Conservation (phyloP, 2,329 filamentous ascomycete species). For the Podosphaera aphanis region DNA sequence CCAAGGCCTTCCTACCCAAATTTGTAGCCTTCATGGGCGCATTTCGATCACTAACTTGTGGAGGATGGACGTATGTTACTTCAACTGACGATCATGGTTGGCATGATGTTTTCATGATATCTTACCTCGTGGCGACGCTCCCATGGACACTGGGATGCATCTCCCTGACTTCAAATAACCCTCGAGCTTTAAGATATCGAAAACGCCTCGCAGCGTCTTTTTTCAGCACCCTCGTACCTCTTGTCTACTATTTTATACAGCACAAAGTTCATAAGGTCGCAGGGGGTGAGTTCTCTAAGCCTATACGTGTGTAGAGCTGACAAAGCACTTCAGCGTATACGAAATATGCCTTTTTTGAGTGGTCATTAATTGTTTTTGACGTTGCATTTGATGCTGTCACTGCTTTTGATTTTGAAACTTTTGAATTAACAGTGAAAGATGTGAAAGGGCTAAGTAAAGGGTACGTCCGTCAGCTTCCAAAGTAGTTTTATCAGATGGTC, state of each 20-base stretch:
- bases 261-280: constrained; percentile 90
- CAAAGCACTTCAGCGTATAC: constrained; percentile 51
- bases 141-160: constrained; percentile 90
- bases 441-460: constrained; percentile 79
- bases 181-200: constrained; percentile 62
- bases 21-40: constrained; percentile 59
- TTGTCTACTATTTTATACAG: constrained; percentile 95
- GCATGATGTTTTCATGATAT: constrained; percentile 99
- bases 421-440: constrained; percentile 75
- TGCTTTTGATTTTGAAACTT: constrained; percentile 67
- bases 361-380: constrained; percentile 82
- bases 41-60: constrained; percentile 78
- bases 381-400: constrained; percentile 93
- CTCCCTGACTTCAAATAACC: constrained; percentile 59
- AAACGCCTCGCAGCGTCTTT: constrained; percentile 67
- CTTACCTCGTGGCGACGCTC: constrained; percentile 78
- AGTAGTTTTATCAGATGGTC: constrained; percentile 33
- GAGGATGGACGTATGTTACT: constrained; percentile 95
- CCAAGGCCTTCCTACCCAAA: constrained; percentile 54
- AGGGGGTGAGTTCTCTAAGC: constrained; percentile 42
- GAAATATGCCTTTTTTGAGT: constrained; percentile 93
- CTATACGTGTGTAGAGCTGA: constrained; percentile 5
- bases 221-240: constrained; percentile 70
- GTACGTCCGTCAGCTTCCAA: constrained; percentile 94
- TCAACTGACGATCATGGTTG: constrained; percentile 96